Conservation (phyloP, 139 green algal genomes). For the Coelastrella sp. region DNA sequence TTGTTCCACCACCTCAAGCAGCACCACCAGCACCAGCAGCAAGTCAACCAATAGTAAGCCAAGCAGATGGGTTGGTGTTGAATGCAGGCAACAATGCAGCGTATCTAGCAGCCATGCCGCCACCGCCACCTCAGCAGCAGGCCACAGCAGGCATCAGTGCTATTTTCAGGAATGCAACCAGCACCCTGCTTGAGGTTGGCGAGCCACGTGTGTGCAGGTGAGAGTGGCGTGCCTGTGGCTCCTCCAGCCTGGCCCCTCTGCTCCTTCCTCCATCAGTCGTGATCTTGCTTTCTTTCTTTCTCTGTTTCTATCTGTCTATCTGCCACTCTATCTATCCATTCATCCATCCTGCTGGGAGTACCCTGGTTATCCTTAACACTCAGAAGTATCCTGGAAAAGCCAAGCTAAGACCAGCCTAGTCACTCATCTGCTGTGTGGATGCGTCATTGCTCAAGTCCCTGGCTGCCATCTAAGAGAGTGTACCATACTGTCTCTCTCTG, state of each 20-base stretch:
- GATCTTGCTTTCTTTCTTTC: not conserved
- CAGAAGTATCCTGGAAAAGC: too few species aligned
- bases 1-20: not conserved
- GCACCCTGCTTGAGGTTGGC: conserved; percentile 51
- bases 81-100: not conserved
- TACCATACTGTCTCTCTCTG: not conserved
- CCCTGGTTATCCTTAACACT: too few species aligned
- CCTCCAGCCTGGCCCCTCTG: not conserved
- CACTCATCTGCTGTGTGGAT: too few species aligned
- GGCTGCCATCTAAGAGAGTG: too few species aligned
- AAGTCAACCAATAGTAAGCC: not conserved
- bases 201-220: conserved; percentile 39
- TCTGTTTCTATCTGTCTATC: too few species aligned
- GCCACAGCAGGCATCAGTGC: conserved; percentile 1
- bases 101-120: conserved; percentile 15
- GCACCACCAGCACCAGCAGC: not conserved
- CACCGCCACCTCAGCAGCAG: conserved; percentile 10
- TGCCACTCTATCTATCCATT: too few species aligned
- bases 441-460: too few species aligned
- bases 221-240: not conserved
- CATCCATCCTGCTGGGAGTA: too few species aligned
- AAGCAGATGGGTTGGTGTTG: not conserved
- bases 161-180: conserved; percentile 31
- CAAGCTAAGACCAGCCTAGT: too few species aligned
- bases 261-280: not conserved